Base-by-base conservation (phyloP, 305 asterid species). In the Fraxinus albicans region DNA sequence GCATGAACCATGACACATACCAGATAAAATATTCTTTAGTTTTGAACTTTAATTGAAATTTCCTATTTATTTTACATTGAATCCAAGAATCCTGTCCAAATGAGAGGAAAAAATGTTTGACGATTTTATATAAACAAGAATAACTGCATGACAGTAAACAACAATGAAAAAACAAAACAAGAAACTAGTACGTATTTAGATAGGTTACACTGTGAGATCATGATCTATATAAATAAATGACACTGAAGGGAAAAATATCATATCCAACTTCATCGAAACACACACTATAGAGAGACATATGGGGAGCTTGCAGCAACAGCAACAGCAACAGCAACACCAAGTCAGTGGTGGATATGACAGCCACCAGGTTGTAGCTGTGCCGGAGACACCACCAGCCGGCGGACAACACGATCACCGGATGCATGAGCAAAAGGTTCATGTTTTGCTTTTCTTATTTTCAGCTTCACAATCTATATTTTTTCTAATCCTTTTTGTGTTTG, bases 221-320 rank as follows among this genome's bases (percentile, higher is more conserved):
- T 60, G 70, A 67, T 70, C 83, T 87, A 87, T 85, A 87, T 85
- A 87, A 85, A 87, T 81, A 81, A 67, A 75, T 36, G 77, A 29
- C 12, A 12, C 27, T 12, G 2, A n/a, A 27, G 17, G 8, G 34
- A 40, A 74, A 34, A 29, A 72, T 65, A 27, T 17, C 60, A 50
- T 23, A 80, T 21, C 25, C 78, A 77, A 77, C n/a, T 1, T 13
- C 31, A 80, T 13, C 76, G 8, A 25, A 70, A 74, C 63, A 82
- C 9, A 19, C 13, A 35, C 74, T 0, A 27, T 8, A 8, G 15
- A 7, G 9, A 73, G 34, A 67, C 4, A 60, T 19, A 89, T 89
- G 92, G 88, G 73, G 74, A 90, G 86, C 89, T 75, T 85, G 82
- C 86, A 87, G 83, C 79, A 86, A n/a, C 27, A 25, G 27, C 27